A percentile compares a stretch with the other conserved stretches of the same genome.
phyloP scores from a whole-genome alignment of 306 rosid species.

The Oxytropis ochrocephala region DNA sequence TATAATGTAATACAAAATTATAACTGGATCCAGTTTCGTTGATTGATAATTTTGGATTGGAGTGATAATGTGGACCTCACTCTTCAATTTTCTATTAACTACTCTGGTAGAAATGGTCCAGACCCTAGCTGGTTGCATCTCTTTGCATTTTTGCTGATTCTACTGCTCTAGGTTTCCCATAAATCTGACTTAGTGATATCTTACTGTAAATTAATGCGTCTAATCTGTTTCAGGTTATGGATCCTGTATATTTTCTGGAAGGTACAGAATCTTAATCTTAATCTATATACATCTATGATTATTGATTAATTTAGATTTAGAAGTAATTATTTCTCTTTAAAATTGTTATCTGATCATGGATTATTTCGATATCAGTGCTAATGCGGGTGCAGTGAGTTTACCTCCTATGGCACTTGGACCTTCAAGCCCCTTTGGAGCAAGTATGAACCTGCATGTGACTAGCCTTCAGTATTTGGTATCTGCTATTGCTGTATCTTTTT shows the following conservation, averaged over 20 bases:
- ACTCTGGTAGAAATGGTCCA: neutral
- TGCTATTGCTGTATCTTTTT: constrained; percentile 31
- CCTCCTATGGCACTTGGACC: constrained; percentile 58
- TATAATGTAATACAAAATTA: neutral
- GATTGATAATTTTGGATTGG: neutral
- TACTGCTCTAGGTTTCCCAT: neutral
- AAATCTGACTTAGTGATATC: neutral
- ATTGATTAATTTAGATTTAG: neutral
- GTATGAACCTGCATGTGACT: constrained; percentile 38
- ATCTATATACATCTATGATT: neutral
- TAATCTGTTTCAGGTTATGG: constrained; percentile 65
- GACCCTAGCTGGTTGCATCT: neutral
- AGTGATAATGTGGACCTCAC: neutral
- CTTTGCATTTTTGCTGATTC: neutral
- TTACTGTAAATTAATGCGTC: neutral
- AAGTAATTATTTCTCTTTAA: neutral
- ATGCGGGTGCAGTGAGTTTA: constrained; percentile 27
- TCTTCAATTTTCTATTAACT: neutral
- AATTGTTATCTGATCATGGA: constrained; percentile 10
- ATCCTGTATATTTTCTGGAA: constrained; percentile 72
- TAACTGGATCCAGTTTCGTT: neutral
- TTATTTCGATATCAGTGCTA: constrained; percentile 55
- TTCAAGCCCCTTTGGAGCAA: constrained; percentile 38
- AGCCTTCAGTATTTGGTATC: constrained; percentile 39
- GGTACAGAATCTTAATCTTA: constrained; percentile 47